A percentile compares a stretch with the other conserved stretches of the same genome.
phyloP scores from a whole-genome alignment of 305 asterid genomes.

The Rubia balearica region DNA sequence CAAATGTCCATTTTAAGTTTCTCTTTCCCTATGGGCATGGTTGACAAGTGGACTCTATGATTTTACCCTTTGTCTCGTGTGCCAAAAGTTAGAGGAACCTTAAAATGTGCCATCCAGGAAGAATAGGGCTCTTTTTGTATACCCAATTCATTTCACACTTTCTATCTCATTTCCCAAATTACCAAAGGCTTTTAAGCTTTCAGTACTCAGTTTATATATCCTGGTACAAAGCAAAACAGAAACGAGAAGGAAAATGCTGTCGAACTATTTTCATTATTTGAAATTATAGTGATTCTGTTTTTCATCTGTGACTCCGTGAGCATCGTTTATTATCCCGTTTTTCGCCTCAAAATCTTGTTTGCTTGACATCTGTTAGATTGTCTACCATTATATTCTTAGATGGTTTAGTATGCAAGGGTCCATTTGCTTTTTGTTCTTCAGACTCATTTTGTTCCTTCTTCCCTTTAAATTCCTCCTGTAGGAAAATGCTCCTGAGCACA shows the following conservation, averaged over 20 bases:
- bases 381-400: background rate
- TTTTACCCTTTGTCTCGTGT: background rate
- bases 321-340: background rate
- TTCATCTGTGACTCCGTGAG: background rate
- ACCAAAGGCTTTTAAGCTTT: no score
- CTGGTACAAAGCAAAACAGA: no score
- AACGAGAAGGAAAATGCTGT: no score
- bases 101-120: background rate
- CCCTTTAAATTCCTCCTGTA: background rate
- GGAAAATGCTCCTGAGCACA: constrained; percentile 18
- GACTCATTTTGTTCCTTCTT: background rate
- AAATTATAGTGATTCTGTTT: no score
- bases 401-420: background rate
- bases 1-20: no score
- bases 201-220: no score
- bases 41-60: background rate
- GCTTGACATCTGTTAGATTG: background rate
- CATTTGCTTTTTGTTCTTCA: background rate
- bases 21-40: no score
- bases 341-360: background rate
- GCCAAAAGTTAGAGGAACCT: background rate
- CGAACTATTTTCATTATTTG: no score
- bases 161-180: no score
- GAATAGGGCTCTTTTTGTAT: background rate
- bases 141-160: no score